Conservation (phyloP, 192 early-diverging fungal species). For the Coemansia sp. region DNA sequence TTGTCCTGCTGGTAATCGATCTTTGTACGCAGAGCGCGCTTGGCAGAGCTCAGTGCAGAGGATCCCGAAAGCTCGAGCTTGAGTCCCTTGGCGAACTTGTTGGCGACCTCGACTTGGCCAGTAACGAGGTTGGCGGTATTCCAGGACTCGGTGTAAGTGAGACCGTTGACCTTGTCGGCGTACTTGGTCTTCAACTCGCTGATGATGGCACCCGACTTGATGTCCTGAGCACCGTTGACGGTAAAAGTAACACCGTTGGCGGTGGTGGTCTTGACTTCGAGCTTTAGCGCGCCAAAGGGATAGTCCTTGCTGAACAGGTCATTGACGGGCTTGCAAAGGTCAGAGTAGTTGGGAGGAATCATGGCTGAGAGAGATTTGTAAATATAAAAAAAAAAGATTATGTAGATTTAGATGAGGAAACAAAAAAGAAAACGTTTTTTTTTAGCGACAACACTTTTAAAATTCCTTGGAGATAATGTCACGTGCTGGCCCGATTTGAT, state of each 20-base stretch:
- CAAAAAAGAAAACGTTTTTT: background rate
- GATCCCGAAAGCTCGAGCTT: conserved; percentile 90
- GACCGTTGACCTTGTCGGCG: conserved; percentile 87
- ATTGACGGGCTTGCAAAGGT: conserved; percentile 92
- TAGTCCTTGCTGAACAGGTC: conserved; percentile 98
- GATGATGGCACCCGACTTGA: conserved; percentile 91
- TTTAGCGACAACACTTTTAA: background rate
- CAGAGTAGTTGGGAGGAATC: conserved; percentile 84
- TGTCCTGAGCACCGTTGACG: conserved; percentile 89
- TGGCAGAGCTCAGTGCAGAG: conserved; percentile 69
- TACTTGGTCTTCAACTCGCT: conserved; percentile 99
- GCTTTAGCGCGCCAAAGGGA: conserved; percentile 87
- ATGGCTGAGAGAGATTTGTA: conserved; percentile 8
- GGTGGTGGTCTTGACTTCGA: conserved; percentile 96
- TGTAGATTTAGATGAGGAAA: background rate
- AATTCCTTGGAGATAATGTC: background rate
- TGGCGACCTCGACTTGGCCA: conserved; percentile 89
- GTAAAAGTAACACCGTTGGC: conserved; percentile 97
- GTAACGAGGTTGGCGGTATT: conserved; percentile 90
- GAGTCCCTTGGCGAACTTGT: conserved; percentile 93
- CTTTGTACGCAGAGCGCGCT: conserved; percentile 57
- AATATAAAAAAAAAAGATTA: background rate
- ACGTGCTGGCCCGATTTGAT: conserved; percentile 22
- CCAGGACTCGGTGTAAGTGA: conserved; percentile 97
- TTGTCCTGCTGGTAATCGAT: conserved; percentile 96